These are phyloP conservation scores for Prunus campanulata DNA, from an alignment of 306 rosid genomes.

Conservation along the genomic window DNA sequence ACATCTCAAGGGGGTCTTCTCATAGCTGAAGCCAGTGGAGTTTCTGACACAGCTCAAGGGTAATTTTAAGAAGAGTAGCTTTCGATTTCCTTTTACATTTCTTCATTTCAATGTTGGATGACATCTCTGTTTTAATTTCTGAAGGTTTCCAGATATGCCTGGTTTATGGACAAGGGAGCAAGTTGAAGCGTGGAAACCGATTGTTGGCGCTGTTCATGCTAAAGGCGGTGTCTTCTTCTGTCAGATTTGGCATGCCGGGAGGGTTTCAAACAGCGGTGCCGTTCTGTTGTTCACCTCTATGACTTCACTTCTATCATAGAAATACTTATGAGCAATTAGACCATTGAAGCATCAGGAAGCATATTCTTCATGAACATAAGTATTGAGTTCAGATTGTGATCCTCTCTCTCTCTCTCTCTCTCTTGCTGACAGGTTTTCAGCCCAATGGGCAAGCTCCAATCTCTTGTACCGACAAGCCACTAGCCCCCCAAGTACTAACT, in stretches of 20 bases:
- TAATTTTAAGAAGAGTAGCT: background rate
- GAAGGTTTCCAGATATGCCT: conserved; percentile 28
- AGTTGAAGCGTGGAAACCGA: conserved; percentile 55
- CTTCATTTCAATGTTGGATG: background rate
- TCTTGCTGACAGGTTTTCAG: conserved; percentile 38
- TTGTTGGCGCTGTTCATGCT: conserved; percentile 55
- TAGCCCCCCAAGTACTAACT: background rate
- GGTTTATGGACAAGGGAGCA: conserved; percentile 58
- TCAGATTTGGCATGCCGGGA: conserved; percentile 59
- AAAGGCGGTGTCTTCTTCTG: conserved; percentile 52
- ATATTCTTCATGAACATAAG: background rate
- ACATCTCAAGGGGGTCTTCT: conserved; percentile 38
- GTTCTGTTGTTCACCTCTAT: background rate
- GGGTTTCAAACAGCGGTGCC: conserved; percentile 38
- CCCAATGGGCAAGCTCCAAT: conserved; percentile 53
- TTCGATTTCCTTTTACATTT: background rate
- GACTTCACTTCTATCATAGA: background rate
- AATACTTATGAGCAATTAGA: background rate
- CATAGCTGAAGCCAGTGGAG: conserved; percentile 34
- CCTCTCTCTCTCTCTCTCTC: background rate
- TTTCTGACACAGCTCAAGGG: conserved; percentile 47
- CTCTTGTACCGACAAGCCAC: conserved; percentile 34
- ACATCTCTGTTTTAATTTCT: background rate
- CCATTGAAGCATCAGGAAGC: background rate
- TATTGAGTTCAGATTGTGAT: background rate